These are phyloP conservation scores for Ottelia alismoides DNA, from an alignment of 106 monocot genomes.

Conservation along the genomic window DNA sequence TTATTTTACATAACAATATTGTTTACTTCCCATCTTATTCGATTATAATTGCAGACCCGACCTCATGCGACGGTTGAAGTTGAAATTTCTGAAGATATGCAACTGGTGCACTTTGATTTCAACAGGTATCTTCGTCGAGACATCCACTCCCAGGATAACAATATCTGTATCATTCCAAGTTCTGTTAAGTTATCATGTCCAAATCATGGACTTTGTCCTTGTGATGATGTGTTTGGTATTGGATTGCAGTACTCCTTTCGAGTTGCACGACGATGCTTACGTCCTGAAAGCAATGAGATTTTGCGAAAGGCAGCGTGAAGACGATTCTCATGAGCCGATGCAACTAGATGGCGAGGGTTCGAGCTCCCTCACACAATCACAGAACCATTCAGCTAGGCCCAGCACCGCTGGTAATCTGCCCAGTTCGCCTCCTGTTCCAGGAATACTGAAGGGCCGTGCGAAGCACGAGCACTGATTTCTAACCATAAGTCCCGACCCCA, in stretches of 20 bases:
- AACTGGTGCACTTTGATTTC: slow-evolving; percentile 85
- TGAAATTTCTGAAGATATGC: slow-evolving; percentile 84
- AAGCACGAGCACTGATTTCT: slow-evolving; percentile 55
- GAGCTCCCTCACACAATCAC: slow-evolving; percentile 10
- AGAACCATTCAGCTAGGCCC: slow-evolving; percentile 20
- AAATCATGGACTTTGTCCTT: no score
- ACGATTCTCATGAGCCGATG: slow-evolving; percentile 9
- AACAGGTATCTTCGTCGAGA: no score
- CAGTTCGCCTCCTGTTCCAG: slow-evolving; percentile 55
- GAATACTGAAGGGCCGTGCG: slow-evolving; percentile 63
- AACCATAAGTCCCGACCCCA: background rate
- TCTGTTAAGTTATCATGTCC: no score
- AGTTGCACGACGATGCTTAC: slow-evolving; percentile 82
- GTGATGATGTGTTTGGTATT: background rate
- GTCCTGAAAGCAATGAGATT: slow-evolving; percentile 92
- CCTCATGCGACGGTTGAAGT: slow-evolving; percentile 94
- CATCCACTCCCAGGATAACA: no score
- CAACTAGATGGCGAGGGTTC: slow-evolving; percentile 41
- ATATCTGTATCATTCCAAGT: no score
- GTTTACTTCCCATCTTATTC: no score
- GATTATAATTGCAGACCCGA: slow-evolving; percentile 60
- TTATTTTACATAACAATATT: no score
- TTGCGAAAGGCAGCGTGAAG: slow-evolving; percentile 31
- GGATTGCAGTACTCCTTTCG: slow-evolving; percentile 78
- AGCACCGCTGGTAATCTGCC: slow-evolving; percentile 23